Percentiles rank a stretch among this genome's conserved stretches.
Conservation (phyloP, 2,329 filamentous ascomycete species). For the Lachnellula cervina region DNA sequence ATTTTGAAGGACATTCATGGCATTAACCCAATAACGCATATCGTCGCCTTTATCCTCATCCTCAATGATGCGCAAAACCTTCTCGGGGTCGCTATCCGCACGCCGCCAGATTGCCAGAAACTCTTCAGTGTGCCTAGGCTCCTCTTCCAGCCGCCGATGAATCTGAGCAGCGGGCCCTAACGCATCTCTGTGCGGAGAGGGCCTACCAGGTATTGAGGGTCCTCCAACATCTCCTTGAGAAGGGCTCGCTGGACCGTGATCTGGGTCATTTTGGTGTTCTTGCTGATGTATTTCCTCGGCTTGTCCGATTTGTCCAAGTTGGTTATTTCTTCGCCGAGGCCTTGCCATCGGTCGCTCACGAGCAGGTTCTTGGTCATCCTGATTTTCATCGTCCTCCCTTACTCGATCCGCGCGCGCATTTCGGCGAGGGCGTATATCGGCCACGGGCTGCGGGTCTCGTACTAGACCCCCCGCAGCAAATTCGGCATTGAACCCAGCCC, state of each 20-base stretch:
- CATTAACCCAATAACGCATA: constrained; percentile 54
- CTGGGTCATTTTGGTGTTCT: neutral
- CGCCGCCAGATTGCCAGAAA: constrained; percentile 54
- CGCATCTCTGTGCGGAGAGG: constrained; percentile 20
- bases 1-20: constrained; percentile 38
- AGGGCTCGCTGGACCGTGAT: neutral
- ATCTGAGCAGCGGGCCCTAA: constrained; percentile 27
- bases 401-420: constrained; percentile 12
- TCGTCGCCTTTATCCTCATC: constrained; percentile 55
- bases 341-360: constrained; percentile 22
- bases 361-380: constrained; percentile 7
- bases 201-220: constrained; percentile 7
- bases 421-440: constrained; percentile 7
- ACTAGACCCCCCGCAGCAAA: constrained; percentile 47
- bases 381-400: constrained; percentile 2
- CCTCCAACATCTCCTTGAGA: constrained; percentile 5
- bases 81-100: constrained; percentile 54
- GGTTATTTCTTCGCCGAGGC: constrained; percentile 19
- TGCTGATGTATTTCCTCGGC: constrained; percentile 10
- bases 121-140: constrained; percentile 33
- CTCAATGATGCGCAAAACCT: constrained; percentile 56
- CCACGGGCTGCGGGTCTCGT: constrained; percentile 14
- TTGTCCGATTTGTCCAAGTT: constrained; percentile 7
- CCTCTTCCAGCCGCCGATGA: constrained; percentile 23
- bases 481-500: constrained; percentile 48